Base-by-base conservation (phyloP, 2,329 filamentous ascomycete species). In the Cephalotrichum gorgonifer region DNA sequence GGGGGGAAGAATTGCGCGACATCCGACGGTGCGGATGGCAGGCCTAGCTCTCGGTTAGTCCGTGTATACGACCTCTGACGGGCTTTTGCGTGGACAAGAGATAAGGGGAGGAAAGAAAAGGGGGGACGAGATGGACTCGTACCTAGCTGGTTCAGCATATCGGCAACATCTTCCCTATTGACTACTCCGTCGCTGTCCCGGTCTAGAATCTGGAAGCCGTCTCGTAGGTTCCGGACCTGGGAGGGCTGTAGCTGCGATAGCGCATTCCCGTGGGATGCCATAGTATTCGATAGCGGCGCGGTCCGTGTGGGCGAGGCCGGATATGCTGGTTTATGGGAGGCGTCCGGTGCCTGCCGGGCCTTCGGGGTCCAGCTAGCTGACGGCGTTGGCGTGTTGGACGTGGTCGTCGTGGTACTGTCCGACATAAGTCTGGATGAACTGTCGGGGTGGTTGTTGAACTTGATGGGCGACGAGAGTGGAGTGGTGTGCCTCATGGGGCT, bases 121-220 rank as follows among this genome's bases (percentile, higher is more conserved):
- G 44, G 7, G 25, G 33, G n/a, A n/a, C 12, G 14, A 20, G 46
- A 17, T 9, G 27, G 26, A 6, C 15, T 25, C 59, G 44, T 68
- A 87, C 85, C 90, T 44, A 96, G 74, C 60, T 95, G 89, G 51
- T 78, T 80, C 28, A 98, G 76, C 78, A 95, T 95, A 58, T 94
- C 87, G 15, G 81, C 81, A 5, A 98, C 82, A 62, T 95, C 88
- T 22, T 91, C 85, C 51, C 85, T 77, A 55, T 84, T 86, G 53
- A 98, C 83, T 46, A 79, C 72, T 17, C 91, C 90, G 60, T 93
- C 88, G 59, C 88, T 90, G 65, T 93, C 85, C 52, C 88, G 78
- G 64, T 97, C 93, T 43, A 98, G 75, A 51, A 96, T 89, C 64
- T 94, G 88, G 65, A 97, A 98, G 0, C 86, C 88, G 62, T 97